Evolutionary conservation across 2,329 filamentous ascomycete genomes (phyloP).

Genomic region (Ustulina deusta): DNA sequence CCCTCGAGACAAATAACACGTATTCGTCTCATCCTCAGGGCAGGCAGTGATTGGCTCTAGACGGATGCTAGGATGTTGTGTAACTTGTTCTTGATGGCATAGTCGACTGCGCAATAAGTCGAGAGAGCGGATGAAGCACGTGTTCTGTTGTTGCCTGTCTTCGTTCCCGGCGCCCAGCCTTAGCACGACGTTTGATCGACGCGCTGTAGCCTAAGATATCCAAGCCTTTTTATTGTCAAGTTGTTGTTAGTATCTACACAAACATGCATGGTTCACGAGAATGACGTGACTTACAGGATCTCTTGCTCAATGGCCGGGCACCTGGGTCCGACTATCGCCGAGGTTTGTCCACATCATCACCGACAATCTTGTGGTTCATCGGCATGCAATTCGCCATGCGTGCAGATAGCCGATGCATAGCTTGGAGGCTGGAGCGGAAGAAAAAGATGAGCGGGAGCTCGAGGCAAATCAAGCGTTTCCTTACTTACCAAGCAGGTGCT

Average conservation of each 20-base stretch:
- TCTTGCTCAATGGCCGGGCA: not conserved
- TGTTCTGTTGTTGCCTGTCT: not conserved
- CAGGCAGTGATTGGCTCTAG: not conserved
- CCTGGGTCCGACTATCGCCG: not conserved
- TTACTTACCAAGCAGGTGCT: not conserved
- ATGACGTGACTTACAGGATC: not conserved
- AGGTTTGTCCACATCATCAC: not conserved
- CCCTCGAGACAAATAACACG: slow-evolving; percentile 4
- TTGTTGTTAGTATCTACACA: not conserved
- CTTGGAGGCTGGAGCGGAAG: not conserved
- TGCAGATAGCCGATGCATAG: not conserved
- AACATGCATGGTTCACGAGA: not conserved
- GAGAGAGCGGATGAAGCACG: not conserved
- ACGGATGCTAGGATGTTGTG: not conserved
- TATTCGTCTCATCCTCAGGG: slow-evolving; percentile 9
- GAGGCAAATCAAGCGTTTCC: too few relatives aligned
- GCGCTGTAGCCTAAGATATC: not conserved
- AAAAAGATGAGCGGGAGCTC: not conserved
- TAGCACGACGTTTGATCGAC: not conserved
- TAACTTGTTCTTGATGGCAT: not conserved
- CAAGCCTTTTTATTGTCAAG: not conserved
- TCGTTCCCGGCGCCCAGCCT: not conserved
- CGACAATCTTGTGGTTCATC: not conserved
- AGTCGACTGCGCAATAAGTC: not conserved
- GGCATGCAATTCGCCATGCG: not conserved